Evolutionary conservation across 352 stramenopile genomes (phyloP), one percentile per base, ranked within the genome.

Genomic region (Pythium guiyangense): DNA sequence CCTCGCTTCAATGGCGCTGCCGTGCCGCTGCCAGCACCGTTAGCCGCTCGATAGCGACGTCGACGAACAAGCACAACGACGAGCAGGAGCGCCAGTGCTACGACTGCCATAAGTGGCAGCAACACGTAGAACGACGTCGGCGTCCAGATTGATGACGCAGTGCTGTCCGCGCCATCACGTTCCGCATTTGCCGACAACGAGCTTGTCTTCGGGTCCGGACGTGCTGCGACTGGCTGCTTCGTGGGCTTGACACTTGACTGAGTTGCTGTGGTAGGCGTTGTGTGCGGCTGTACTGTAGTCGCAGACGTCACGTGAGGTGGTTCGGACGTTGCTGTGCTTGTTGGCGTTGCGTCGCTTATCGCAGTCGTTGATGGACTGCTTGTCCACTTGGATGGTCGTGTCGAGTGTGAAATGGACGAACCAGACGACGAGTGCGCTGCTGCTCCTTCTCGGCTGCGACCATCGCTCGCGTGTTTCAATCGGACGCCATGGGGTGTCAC

Each of bases 41-140:
- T n/a, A 26, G 40, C 18, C 10, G 46, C 54, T 20, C 15, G n/a
- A 25, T 4, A 26, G 9, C 49, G 49, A 48, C 50, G 50, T 34
- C 50, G 57, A 9, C 48, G 56, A 47, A 43, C 39, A 45, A 52
- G 29, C 14, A 54, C 49, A 40, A 58, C 57, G 14, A 53, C 12
- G 1, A 57, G 29, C 27, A 63, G 18, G 18, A 63, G 31, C 27
- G 18, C 50, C 15, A 63, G 42, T 25, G 37, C 57, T 29, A 58
- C 1, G 31, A 63, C 8, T 17, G 49, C 57, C 42, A 63, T 29
- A 10, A 58, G 26, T 27, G 57, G 57, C 43, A 63, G 57, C 50
- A 63, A 43, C 49, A 57, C 50, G 45, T 57, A 63, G 43, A 63
- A 63, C 22, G 57, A 57, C 31, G 57, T 54, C 12, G 27, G 47